A percentile compares a stretch with the other conserved stretches of the same genome.
These are phyloP conservation scores for Schoenoplectus triqueter DNA, from an alignment of 202 grass and related monocot genomes.

Conservation along the genomic window DNA sequence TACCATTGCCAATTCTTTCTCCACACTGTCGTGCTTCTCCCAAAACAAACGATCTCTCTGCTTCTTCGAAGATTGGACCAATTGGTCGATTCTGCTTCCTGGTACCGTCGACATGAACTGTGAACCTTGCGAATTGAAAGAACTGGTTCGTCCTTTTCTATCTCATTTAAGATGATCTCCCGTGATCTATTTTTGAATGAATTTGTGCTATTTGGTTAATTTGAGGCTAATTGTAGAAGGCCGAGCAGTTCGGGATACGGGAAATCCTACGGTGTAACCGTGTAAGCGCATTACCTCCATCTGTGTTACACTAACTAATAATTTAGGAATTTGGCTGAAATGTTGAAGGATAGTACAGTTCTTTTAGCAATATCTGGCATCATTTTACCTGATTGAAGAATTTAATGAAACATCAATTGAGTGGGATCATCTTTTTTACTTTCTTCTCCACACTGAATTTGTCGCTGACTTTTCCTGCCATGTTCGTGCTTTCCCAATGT, in stretches of 20 bases:
- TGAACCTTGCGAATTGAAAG: slow-evolving; percentile 51
- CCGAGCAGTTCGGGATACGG: slow-evolving; percentile 41
- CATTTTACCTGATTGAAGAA: background rate
- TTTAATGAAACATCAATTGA: background rate
- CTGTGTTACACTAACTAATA: slow-evolving; percentile 18
- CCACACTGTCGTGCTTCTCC: background rate
- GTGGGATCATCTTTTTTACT: slow-evolving; percentile 16
- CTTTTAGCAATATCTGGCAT: background rate
- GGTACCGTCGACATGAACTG: slow-evolving; percentile 41
- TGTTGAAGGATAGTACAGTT: background rate
- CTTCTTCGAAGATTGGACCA: background rate
- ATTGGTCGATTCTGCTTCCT: background rate
- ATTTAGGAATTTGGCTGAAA: slow-evolving; percentile 1
- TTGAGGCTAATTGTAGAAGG: slow-evolving; percentile 37
- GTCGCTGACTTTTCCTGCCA: background rate
- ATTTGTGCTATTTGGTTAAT: slow-evolving; percentile 27
- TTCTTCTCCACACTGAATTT: background rate
- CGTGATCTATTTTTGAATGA: slow-evolving; percentile 1
- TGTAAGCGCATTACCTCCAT: slow-evolving; percentile 43
- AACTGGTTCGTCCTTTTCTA: slow-evolving; percentile 38
- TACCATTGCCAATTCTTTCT: background rate
- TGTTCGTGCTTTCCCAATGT: background rate
- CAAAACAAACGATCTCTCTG: background rate
- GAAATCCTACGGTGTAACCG: slow-evolving; percentile 47
- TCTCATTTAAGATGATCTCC: background rate